phyloP scores from a whole-genome alignment of 768 basidiomycete genomes.

The Russula vinacea region DNA sequence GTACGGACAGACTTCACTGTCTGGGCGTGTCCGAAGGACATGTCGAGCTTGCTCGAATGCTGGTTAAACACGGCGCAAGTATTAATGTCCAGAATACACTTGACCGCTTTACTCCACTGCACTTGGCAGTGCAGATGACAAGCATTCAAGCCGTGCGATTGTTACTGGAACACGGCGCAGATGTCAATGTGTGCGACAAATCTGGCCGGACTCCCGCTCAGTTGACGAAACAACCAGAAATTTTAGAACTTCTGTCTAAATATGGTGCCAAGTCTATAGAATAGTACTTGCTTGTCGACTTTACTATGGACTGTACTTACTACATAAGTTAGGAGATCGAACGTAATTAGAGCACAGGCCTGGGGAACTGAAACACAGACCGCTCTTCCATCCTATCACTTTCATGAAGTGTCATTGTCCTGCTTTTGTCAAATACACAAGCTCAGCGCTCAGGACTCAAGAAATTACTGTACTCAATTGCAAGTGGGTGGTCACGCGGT shows the following conservation, averaged over 20 bases:
- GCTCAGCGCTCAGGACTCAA: too few species aligned
- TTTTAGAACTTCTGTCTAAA: background rate
- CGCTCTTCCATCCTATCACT: too few species aligned
- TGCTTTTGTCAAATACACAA: too few species aligned
- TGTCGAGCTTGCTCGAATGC: background rate
- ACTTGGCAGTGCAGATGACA: background rate
- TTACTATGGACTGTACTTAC: background rate
- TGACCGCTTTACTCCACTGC: background rate
- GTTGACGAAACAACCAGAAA: background rate
- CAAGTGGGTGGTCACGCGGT: too few species aligned
- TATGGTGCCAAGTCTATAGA: background rate
- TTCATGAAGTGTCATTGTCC: too few species aligned
- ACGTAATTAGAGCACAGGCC: too few species aligned
- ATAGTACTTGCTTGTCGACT: background rate
- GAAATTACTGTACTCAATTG: too few species aligned
- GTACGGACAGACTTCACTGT: fast-evolving
- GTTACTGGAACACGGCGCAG: background rate
- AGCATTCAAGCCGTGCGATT: too few species aligned
- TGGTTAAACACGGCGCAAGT: background rate
- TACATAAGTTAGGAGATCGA: too few species aligned
- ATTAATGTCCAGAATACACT: fast-evolving
- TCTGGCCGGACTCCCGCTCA: background rate
- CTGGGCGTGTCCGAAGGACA: too few species aligned
- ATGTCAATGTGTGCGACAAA: background rate
- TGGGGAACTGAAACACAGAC: too few species aligned